These are phyloP conservation scores for Blastocystis sp. DNA, from an alignment of 352 stramenopile genomes.

Conservation along the genomic window DNA sequence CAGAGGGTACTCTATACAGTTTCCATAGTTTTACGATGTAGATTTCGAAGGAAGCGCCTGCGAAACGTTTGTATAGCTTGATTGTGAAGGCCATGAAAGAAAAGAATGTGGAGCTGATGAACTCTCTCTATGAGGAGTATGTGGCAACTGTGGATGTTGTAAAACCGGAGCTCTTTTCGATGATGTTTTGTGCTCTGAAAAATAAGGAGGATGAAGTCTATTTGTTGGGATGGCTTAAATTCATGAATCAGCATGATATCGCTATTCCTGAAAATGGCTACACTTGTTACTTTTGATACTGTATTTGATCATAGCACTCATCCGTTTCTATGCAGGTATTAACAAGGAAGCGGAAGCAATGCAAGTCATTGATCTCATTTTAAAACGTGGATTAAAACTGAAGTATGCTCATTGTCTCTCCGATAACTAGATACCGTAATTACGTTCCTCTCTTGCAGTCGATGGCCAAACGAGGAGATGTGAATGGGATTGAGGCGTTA, in stretches of 20 bases:
- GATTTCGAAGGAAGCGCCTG: background rate
- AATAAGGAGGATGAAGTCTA: constrained; percentile 8
- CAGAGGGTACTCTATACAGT: background rate
- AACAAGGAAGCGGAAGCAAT: constrained; percentile 7
- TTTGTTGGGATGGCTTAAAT: background rate
- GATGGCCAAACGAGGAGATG: constrained; percentile 9
- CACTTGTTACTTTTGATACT: background rate
- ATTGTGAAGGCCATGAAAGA: constrained; percentile 28
- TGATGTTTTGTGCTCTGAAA: background rate
- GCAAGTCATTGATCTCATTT: constrained; percentile 4
- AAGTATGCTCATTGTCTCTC: background rate
- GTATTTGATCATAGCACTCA: background rate
- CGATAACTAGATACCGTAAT: background rate
- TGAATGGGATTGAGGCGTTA: background rate
- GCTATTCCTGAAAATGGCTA: constrained; percentile 18
- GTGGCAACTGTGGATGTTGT: background rate
- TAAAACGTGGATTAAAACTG: constrained; percentile 16
- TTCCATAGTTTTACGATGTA: background rate
- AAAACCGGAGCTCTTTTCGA: background rate
- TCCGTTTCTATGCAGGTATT: background rate
- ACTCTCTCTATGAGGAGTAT: background rate
- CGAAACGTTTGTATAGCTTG: background rate
- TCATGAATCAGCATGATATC: background rate
- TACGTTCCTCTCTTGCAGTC: constrained; percentile 8
- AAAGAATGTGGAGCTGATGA: background rate